phyloP scores from a whole-genome alignment of 2,329 filamentous ascomycete genomes.

The Aureobasidium sp. region DNA sequence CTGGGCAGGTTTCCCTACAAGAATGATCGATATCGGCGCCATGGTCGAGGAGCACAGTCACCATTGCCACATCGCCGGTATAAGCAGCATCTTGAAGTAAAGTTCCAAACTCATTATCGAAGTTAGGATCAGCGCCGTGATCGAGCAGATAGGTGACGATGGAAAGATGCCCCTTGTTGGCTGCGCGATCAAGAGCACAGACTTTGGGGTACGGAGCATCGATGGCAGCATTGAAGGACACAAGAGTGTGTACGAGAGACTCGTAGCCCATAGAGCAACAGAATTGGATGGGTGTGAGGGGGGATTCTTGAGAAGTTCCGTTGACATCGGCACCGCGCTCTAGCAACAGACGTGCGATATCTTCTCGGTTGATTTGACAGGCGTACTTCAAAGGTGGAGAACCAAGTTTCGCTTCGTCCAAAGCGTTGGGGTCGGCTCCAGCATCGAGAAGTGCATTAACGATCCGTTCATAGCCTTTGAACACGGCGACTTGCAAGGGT shows the following conservation, averaged over 20 bases:
- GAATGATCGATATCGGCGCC: background rate
- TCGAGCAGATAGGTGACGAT: background rate
- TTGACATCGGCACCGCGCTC: background rate
- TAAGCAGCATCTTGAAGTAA: background rate
- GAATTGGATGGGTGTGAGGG: background rate
- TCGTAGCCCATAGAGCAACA: background rate
- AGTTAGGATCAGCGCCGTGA: background rate
- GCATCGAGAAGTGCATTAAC: no score
- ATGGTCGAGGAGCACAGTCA: background rate
- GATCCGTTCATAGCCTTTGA: no score
- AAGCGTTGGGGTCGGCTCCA: background rate
- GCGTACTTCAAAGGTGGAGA: background rate
- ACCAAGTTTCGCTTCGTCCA: background rate
- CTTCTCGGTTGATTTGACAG: background rate
- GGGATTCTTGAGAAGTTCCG: background rate
- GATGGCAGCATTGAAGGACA: background rate
- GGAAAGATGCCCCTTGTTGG: background rate
- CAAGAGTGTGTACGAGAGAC: background rate
- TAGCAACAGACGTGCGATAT: background rate
- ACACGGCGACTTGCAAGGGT: no score
- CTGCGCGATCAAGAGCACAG: background rate
- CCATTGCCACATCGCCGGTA: background rate
- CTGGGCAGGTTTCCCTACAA: no score
- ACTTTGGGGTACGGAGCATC: background rate
- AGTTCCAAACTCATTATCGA: no score